Base-by-base conservation (phyloP, 768 basidiomycete species). In the Gymnopilus junonius region DNA sequence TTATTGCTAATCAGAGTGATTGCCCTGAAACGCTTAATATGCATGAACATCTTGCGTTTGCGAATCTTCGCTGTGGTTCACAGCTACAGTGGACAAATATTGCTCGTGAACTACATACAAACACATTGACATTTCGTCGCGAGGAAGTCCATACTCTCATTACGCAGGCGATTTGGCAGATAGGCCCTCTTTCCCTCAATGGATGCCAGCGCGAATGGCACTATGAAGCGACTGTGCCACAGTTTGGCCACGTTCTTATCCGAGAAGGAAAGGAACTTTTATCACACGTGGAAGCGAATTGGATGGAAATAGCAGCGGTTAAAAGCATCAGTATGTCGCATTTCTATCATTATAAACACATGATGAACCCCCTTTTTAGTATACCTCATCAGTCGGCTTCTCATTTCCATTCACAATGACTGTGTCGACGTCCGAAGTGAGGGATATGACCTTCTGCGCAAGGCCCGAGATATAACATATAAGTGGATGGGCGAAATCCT, bases 41-140 rank as follows among this genome's bases (percentile, higher is more conserved):
- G 1, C 83, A 87, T 29, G 84, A 87, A 58, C 80, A 73, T 34
- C 71, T 79, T 12, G 74, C 80, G 0, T 87, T 84, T 55, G 79
- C 77, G 11, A 71, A 75, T 53, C 63, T 87, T 35, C 82, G 86
- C 5, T 76, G 79, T 37, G 84, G 85, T 0, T 61, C 73, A 0
- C 69, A 61, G 2, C 64, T 87, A 0, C 85, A 86, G 53, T 85
- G 84, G 85, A 69, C 79, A 39, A 86, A 86, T 61, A 79, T 87
- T 39, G 61, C 76, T 12, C 76, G 80, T n/a, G 83, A 83, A 63
- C 64, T 87, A n/a, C 74, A 75, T 7, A 73, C 74, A 7, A 72
- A 75, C 21, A 65, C 67, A 0, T 64, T 87, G 58, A 76, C 74
- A 8, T 80, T 87, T 59, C 70, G 73, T 23, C 59, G 67, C 8